These are phyloP conservation scores for Blastobotrys petasosporus DNA, from an alignment of 1,139 yeast species.

Conservation along the genomic window DNA sequence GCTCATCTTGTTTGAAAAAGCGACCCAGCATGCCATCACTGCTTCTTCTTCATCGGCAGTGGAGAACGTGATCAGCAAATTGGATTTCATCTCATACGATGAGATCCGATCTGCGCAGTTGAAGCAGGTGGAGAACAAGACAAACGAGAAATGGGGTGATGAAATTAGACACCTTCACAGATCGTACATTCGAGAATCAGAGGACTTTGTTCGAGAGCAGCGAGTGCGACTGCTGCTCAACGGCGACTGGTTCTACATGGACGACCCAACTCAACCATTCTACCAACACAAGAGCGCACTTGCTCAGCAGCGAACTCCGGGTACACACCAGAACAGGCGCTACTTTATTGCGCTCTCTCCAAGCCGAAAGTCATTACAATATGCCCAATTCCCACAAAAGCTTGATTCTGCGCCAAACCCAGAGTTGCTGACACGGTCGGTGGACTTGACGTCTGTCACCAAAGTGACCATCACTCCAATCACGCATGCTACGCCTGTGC, in stretches of 20 bases:
- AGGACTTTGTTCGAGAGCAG: slow-evolving; percentile 74
- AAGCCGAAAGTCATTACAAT: slow-evolving; percentile 57
- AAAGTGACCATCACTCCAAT: slow-evolving; percentile 26
- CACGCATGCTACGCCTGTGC: slow-evolving; percentile 16
- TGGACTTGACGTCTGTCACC: slow-evolving; percentile 24
- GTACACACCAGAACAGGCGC: slow-evolving; percentile 34
- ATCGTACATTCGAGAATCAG: slow-evolving; percentile 52
- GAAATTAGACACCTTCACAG: slow-evolving; percentile 46
- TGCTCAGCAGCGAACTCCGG: slow-evolving; percentile 30
- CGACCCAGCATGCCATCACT: slow-evolving; percentile 27
- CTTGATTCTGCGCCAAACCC: slow-evolving; percentile 49
- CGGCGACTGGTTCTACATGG: slow-evolving; percentile 82
- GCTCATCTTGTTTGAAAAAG: slow-evolving; percentile 32
- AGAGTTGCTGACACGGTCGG: slow-evolving; percentile 36
- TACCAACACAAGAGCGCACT: slow-evolving; percentile 1
- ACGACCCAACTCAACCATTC: slow-evolving; percentile 39
- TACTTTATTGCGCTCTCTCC: slow-evolving; percentile 66
- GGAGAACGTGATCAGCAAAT: slow-evolving; percentile 21
- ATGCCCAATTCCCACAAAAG: slow-evolving; percentile 51
- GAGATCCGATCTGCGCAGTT: slow-evolving; percentile 56
- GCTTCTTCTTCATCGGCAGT: slow-evolving; percentile 20
- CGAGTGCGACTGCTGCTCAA: slow-evolving; percentile 63
- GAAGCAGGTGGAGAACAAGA: slow-evolving; percentile 36
- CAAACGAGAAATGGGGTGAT: slow-evolving; percentile 33
- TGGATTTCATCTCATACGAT: slow-evolving; percentile 43